Percentiles rank a stretch among this genome's conserved stretches.
phyloP scores from a whole-genome alignment of 2,329 filamentous ascomycete species.

The Pseudogymnoascus sp. region DNA sequence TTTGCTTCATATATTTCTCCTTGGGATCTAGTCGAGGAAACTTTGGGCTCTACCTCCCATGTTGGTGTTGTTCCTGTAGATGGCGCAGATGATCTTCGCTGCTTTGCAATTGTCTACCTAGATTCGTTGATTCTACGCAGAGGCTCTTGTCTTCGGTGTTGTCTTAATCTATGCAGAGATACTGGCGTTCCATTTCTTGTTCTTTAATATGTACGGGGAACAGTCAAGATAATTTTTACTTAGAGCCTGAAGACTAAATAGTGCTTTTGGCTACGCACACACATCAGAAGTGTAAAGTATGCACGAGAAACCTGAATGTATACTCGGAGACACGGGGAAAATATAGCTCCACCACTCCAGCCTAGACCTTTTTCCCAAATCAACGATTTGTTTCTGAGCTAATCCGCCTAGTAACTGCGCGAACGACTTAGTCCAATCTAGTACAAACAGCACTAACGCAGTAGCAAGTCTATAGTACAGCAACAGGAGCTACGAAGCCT shows the following conservation, averaged over 20 bases:
- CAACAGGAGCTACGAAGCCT: too few species aligned
- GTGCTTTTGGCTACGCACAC: too few species aligned
- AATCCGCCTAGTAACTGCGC: too few species aligned
- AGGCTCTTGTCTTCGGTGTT: not conserved
- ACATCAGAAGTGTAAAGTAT: conserved; percentile 15
- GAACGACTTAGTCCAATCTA: too few species aligned
- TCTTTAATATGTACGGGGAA: not conserved
- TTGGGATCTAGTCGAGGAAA: not conserved
- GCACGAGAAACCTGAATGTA: conserved; percentile 11
- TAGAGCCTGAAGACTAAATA: not conserved
- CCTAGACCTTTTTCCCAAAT: too few species aligned
- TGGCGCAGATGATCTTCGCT: not conserved
- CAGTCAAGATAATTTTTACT: not conserved
- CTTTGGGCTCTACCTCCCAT: not conserved
- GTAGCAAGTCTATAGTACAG: too few species aligned
- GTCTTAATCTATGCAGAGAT: not conserved
- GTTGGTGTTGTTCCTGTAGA: not conserved
- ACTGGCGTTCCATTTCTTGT: not conserved
- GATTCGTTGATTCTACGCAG: not conserved
- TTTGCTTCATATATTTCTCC: not conserved
- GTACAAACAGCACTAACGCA: too few species aligned
- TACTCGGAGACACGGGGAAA: not conserved
- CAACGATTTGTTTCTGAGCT: too few species aligned
- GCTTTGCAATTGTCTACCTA: not conserved
- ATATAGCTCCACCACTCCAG: not conserved